Conservation (phyloP, 2,329 filamentous ascomycete species). For the Helotiales sp. region DNA sequence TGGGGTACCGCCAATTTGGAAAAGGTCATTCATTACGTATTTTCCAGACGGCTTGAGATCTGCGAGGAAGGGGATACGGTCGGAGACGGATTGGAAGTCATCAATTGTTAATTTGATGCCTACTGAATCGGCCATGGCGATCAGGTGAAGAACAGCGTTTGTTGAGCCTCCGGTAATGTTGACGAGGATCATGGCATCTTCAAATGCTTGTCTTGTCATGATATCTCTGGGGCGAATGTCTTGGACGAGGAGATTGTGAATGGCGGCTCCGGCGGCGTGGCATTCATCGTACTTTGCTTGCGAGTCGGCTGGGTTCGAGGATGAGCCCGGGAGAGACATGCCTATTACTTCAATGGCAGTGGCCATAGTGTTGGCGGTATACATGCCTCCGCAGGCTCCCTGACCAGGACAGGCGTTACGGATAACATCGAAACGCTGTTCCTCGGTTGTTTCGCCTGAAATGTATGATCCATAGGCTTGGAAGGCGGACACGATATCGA, state of each 20-base stretch:
- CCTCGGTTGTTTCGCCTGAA: slow-evolving; percentile 85
- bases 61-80: slow-evolving; percentile 76
- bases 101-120: slow-evolving; percentile 82
- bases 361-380: slow-evolving; percentile 78
- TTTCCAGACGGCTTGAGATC: slow-evolving; percentile 78
- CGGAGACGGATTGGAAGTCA: slow-evolving; percentile 81
- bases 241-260: slow-evolving; percentile 72
- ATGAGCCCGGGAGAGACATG: slow-evolving; percentile 80
- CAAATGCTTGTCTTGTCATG: slow-evolving; percentile 76
- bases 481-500: slow-evolving; percentile 97
- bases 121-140: slow-evolving; percentile 80
- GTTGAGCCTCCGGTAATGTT: slow-evolving; percentile 83
- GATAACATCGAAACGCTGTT: slow-evolving; percentile 92
- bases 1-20: slow-evolving; percentile 57
- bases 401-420: slow-evolving; percentile 83
- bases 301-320: slow-evolving; percentile 75
- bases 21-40: slow-evolving; percentile 60
- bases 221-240: slow-evolving; percentile 78
- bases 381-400: slow-evolving; percentile 86
- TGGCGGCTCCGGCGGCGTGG: slow-evolving; percentile 67
- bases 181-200: slow-evolving; percentile 82
- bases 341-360: slow-evolving; percentile 71
- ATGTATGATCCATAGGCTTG: slow-evolving; percentile 97
- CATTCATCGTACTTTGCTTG: slow-evolving; percentile 73
- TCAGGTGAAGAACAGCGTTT: slow-evolving; percentile 81